Evolutionary conservation across 2,329 filamentous ascomycete species (phyloP).

Genomic region (Calonectria crousiana): DNA sequence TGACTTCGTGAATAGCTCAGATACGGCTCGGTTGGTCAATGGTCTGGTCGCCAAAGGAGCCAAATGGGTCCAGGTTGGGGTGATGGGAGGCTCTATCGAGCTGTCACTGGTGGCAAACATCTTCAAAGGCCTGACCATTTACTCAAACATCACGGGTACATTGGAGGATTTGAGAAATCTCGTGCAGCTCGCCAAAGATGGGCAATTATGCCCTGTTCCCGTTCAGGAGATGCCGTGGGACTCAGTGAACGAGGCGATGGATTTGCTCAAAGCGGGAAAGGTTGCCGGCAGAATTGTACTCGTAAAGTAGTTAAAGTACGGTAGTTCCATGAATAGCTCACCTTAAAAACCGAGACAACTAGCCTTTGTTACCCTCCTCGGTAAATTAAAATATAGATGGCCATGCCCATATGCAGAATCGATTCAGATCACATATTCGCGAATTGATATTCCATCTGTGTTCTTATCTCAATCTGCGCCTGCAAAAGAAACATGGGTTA

Average conservation of each 20-base stretch:
- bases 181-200: conserved; percentile 22
- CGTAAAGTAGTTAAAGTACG: background rate
- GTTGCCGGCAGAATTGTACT: conserved; percentile 16
- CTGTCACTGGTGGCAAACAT: conserved; percentile 26
- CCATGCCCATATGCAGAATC: background rate
- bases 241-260: conserved; percentile 28
- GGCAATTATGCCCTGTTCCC: conserved; percentile 11
- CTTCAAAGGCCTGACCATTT: conserved; percentile 28
- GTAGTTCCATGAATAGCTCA: background rate
- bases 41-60: conserved; percentile 20
- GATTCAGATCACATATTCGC: too few species aligned
- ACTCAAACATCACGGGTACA: conserved; percentile 27
- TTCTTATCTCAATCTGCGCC: too few species aligned
- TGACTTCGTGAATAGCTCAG: conserved; percentile 25
- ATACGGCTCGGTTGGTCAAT: conserved; percentile 12
- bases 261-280: conserved; percentile 20
- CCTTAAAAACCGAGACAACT: background rate
- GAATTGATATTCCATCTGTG: too few species aligned
- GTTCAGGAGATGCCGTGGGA: conserved; percentile 23
- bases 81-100: conserved; percentile 30
- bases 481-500: too few species aligned
- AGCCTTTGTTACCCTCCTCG: background rate
- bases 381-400: background rate
- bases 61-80: conserved; percentile 29
- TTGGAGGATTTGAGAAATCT: conserved; percentile 13